These are phyloP conservation scores for Mimosa pudica DNA, from an alignment of 306 rosid species.

Conservation along the genomic window DNA sequence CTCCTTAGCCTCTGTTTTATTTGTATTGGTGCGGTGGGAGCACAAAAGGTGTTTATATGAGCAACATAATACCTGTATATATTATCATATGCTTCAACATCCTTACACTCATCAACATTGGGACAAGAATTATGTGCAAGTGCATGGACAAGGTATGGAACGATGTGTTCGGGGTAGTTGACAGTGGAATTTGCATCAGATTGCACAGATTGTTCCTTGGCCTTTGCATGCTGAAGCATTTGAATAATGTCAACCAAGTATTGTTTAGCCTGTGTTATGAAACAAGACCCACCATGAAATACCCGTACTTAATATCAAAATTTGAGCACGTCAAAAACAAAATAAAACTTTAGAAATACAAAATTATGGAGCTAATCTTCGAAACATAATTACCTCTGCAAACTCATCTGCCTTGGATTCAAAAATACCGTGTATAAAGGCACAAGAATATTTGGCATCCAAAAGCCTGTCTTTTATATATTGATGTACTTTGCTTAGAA, in stretches of 20 bases:
- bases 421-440: conserved; percentile 64
- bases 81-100: conserved; percentile 70
- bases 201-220: conserved; percentile 63
- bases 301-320: background rate
- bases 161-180: conserved; percentile 79
- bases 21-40: background rate
- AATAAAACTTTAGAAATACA: background rate
- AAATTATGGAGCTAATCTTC: background rate
- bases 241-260: conserved; percentile 85
- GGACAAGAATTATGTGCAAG: conserved; percentile 95
- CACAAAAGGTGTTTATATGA: background rate
- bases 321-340: background rate
- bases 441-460: conserved; percentile 93
- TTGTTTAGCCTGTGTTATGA: conserved; percentile 72
- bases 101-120: conserved; percentile 83
- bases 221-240: conserved; percentile 82
- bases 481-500: conserved; percentile 83
- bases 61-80: conserved; percentile 65
- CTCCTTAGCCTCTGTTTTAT: background rate
- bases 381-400: conserved; percentile 66
- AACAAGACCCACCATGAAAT: conserved; percentile 30
- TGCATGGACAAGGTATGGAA: conserved; percentile 78
- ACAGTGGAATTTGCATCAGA: conserved; percentile 69
- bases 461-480: conserved; percentile 86
- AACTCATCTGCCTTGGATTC: conserved; percentile 64